Percentiles rank a stretch among this genome's conserved stretches.
phyloP scores from a whole-genome alignment of 2,329 filamentous ascomycete genomes.

The Colletotrichum horii region DNA sequence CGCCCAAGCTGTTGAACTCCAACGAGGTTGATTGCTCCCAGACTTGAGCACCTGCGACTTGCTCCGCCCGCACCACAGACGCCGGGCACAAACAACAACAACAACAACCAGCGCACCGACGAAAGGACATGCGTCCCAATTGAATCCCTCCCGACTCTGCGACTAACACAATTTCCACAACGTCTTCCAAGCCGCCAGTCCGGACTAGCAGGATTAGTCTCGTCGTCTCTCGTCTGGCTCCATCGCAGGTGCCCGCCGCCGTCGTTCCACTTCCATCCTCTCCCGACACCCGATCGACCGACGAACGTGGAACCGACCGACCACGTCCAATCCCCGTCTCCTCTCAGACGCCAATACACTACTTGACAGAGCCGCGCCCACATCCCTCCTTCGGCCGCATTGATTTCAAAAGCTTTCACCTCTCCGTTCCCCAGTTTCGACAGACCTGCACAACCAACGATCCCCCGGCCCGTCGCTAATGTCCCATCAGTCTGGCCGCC shows the following conservation, averaged over 20 bases:
- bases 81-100: not conserved
- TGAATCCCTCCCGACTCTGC: not conserved
- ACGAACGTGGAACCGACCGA: not conserved
- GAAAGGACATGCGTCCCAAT: not conserved
- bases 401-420: slow-evolving; percentile 1
- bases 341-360: not conserved
- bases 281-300: slow-evolving; percentile 5
- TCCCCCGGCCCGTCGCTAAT: not conserved
- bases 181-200: not conserved
- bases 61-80: not conserved
- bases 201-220: not conserved
- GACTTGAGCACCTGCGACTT: not conserved
- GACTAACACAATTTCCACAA: not conserved
- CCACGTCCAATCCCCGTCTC: slow-evolving; percentile 11
- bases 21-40: not conserved
- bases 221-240: not conserved
- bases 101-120: not conserved
- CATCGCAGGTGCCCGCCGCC: not conserved
- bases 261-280: slow-evolving; percentile 9
- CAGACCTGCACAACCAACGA: not conserved
- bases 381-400: not conserved
- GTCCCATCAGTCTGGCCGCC: not conserved
- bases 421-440: not conserved
- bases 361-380: not conserved
- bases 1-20: not conserved